Evolutionary conservation across 2,329 filamentous ascomycete genomes (phyloP).

Genomic region (Pestalotiopsis sp.): DNA sequence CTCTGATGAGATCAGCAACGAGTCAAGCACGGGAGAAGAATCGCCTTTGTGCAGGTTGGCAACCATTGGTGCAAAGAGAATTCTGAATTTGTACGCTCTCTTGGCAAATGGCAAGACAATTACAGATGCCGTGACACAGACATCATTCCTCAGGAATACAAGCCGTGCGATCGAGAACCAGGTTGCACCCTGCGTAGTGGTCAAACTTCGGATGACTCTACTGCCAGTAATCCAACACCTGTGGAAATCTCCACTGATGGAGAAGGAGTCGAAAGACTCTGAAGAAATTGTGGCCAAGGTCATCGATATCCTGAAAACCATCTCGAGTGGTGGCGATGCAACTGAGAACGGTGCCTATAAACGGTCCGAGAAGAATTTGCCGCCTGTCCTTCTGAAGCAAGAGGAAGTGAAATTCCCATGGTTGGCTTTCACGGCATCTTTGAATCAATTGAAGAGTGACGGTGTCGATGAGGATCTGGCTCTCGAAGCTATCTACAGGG

Average conservation of each 20-base stretch:
- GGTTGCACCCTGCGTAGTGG: conserved; percentile 71
- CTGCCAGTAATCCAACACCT: conserved; percentile 74
- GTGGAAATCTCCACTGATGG: conserved; percentile 83
- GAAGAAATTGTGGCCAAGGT: conserved; percentile 75
- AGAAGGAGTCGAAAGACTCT: conserved; percentile 78
- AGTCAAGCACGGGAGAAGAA: conserved; percentile 41
- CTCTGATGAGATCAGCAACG: conserved; percentile 51
- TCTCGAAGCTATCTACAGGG: conserved; percentile 79
- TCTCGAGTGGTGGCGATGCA: conserved; percentile 69
- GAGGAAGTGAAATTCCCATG: conserved; percentile 48
- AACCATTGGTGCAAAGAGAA: conserved; percentile 70
- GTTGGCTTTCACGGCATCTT: conserved; percentile 30
- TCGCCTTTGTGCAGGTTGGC: conserved; percentile 48
- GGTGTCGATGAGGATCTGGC: conserved; percentile 56
- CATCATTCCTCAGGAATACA: conserved; percentile 41
- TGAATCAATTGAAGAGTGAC: conserved; percentile 33
- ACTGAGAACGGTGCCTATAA: conserved; percentile 64
- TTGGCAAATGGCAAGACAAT: conserved; percentile 78
- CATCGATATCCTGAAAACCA: conserved; percentile 78
- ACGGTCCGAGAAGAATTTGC: conserved; percentile 54
- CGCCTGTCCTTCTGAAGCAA: conserved; percentile 42
- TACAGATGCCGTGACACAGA: conserved; percentile 68
- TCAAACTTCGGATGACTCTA: conserved; percentile 81
- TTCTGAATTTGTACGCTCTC: conserved; percentile 78
- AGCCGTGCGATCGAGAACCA: conserved; percentile 43